Evolutionary conservation across 2,329 filamentous ascomycete genomes (phyloP).

Genomic region (Plectosphaerella plurivora): DNA sequence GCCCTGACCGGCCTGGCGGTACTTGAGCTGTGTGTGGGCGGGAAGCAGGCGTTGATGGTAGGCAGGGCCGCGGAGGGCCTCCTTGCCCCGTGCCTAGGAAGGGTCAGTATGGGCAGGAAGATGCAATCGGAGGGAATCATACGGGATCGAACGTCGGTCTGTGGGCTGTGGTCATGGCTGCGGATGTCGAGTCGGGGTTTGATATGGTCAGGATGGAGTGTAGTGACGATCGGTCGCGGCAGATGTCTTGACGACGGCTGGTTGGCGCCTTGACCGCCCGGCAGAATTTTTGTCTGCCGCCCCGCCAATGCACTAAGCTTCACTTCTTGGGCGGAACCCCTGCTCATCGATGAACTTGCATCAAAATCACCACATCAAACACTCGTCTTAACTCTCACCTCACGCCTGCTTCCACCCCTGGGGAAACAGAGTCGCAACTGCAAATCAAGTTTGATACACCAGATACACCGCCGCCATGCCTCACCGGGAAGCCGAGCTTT

Average conservation of each 20-base stretch:
- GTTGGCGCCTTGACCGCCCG: conserved; percentile 35
- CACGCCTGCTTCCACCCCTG: neutral
- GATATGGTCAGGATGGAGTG: neutral
- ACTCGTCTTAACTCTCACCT: neutral
- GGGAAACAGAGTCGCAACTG: neutral
- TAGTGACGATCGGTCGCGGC: neutral
- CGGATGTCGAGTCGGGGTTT: neutral
- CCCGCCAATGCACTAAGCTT: conserved; percentile 8
- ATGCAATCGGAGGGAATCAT: conserved; percentile 22
- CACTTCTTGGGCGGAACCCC: no score
- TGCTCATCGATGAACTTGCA: neutral
- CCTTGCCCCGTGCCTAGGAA: conserved; percentile 79
- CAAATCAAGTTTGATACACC: conserved; percentile 1
- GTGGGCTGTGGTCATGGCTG: conserved; percentile 60
- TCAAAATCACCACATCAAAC: neutral
- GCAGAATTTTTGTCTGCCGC: conserved; percentile 37
- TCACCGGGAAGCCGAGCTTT: conserved; percentile 86
- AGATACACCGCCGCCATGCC: conserved; percentile 59
- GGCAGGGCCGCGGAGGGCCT: conserved; percentile 85
- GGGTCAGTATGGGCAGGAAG: conserved; percentile 16
- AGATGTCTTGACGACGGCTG: no score
- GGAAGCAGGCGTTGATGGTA: conserved; percentile 96
- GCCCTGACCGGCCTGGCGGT: conserved; percentile 81
- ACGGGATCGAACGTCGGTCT: conserved; percentile 96
- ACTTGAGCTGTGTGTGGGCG: conserved; percentile 90